Evolutionary conservation across 371 early-diverging fungal genomes (phyloP).

Genomic region (Rhizopus sp.): DNA sequence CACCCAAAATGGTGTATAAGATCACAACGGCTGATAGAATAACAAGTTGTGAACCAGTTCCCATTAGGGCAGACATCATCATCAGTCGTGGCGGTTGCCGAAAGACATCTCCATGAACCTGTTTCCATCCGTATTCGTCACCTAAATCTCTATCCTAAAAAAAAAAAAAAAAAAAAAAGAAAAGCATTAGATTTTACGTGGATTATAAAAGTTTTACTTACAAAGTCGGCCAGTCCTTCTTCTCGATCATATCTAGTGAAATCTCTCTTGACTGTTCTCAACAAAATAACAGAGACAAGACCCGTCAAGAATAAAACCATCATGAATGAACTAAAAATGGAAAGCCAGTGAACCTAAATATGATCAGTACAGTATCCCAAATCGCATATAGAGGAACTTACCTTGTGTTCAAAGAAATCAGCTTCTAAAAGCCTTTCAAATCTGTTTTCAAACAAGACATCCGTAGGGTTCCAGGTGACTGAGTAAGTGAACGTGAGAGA

Average conservation of each 20-base stretch:
- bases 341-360: conserved; percentile 83
- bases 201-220: conserved; percentile 26
- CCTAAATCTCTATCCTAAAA: conserved; percentile 77
- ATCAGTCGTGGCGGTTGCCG: conserved; percentile 73
- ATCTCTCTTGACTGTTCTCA: conserved; percentile 78
- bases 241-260: conserved; percentile 82
- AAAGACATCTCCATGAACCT: conserved; percentile 88
- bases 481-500: conserved; percentile 75
- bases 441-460: conserved; percentile 60
- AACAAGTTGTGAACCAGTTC: conserved; percentile 75
- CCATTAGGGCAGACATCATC: conserved; percentile 69
- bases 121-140: conserved; percentile 92
- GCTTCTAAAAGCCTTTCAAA: conserved; percentile 74
- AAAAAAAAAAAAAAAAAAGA: background rate
- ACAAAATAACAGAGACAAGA: conserved; percentile 70
- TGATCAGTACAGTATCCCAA: background rate
- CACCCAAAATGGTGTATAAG: conserved; percentile 70
- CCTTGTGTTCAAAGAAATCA: conserved; percentile 81
- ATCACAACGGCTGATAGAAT: conserved; percentile 67
- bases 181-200: background rate
- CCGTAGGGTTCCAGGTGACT: conserved; percentile 64
- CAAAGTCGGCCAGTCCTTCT: conserved; percentile 72
- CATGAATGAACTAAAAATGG: conserved; percentile 83
- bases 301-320: conserved; percentile 82
- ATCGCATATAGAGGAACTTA: conserved; percentile 17